phyloP scores from a whole-genome alignment of 257 asterid species.

The Solanum chaucha region DNA sequence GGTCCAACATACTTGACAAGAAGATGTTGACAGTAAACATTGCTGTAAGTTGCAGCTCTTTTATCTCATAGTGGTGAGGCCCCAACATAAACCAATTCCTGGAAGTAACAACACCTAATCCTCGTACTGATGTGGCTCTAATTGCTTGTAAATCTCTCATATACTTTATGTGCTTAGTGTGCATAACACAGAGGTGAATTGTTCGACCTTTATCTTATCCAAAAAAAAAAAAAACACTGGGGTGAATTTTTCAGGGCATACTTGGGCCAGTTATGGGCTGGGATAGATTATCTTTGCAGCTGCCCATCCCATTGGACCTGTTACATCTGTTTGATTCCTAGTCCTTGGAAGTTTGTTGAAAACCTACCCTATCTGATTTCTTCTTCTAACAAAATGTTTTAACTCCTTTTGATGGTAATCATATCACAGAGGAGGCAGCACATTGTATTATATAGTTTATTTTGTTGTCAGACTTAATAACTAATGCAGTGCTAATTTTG shows the following conservation, averaged over 20 bases:
- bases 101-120: background rate
- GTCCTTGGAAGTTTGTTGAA: background rate
- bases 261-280: background rate
- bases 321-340: background rate
- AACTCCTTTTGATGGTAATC: background rate
- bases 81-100: background rate
- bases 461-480: background rate
- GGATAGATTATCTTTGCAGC: background rate
- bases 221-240: background rate
- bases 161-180: background rate
- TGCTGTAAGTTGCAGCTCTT: background rate
- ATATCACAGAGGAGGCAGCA: background rate
- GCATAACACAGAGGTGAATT: background rate
- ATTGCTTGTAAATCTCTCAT: background rate
- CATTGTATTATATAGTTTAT: background rate
- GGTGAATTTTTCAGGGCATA: background rate
- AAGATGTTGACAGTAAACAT: background rate
- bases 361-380: background rate
- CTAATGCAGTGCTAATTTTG: background rate
- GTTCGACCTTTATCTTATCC: background rate
- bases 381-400: background rate
- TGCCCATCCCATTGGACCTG: background rate
- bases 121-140: background rate
- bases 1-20: background rate
- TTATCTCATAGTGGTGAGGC: background rate